These are phyloP conservation scores for Bidens hawaiensis DNA, from an alignment of 140 eudicot species.

Conservation along the genomic window DNA sequence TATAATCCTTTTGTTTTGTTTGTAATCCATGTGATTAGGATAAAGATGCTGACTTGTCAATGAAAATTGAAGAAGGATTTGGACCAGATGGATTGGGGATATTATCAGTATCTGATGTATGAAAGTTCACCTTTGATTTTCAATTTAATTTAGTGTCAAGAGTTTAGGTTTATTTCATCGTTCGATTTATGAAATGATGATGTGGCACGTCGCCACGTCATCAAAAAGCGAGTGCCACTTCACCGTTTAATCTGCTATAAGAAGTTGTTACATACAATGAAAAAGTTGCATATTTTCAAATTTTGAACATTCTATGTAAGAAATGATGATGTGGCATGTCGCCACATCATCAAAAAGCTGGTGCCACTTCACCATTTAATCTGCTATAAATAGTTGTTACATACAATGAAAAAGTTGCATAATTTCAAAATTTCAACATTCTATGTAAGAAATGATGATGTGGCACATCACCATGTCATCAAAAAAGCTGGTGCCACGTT, in stretches of 20 bases:
- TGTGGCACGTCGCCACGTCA: no score
- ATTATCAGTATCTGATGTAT: constrained; percentile 65
- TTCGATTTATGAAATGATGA: no score
- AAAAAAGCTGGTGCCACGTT: background rate
- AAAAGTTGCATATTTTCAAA: no score
- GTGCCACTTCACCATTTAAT: background rate
- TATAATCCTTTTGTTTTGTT: background rate
- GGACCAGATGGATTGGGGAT: constrained; percentile 91
- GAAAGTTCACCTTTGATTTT: constrained; percentile 10
- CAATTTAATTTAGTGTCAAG: background rate
- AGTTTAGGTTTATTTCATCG: no score
- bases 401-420: background rate
- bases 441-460: no score
- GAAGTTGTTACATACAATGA: no score
- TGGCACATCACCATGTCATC: no score
- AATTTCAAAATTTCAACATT: no score
- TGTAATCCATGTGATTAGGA: constrained; percentile 40
- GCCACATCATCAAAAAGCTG: no score
- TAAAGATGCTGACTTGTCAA: constrained; percentile 59
- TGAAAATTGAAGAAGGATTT: constrained; percentile 73
- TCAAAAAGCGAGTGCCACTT: no score
- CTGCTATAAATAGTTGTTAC: background rate
- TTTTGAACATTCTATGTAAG: background rate
- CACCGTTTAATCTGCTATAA: no score
- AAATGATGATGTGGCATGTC: no score